Evolutionary conservation across 441 rosid genomes (phyloP), one percentile per base, ranked within the genome.

Genomic region (Populus hybrid): DNA sequence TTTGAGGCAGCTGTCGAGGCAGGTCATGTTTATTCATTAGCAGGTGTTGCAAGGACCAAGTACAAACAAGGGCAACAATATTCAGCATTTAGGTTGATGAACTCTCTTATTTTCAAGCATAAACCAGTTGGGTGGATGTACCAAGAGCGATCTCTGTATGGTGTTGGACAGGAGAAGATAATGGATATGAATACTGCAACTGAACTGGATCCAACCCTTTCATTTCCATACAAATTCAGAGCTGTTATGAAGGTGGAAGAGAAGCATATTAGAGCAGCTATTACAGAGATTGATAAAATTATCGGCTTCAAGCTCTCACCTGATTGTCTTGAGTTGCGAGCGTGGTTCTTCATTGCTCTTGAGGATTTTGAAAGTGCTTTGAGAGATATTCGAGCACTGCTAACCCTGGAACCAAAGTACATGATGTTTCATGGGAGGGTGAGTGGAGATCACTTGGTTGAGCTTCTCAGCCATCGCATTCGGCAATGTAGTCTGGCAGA

Each of bases 91-190:
- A 95, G 92, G 90, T 68, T 95, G 79, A 87, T 91, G 85, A 90
- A 89, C 77, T 92, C 99, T 3, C 80, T 97, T 54, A 85, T 97
- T 71, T 86, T 88, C 0, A 90, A 87, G 76, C 50, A 91, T 81
- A 87, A 78, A 21, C 93, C 97, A 23, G 86, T 85, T 14, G 99
- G 98, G 14, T 97, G 99, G 99, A 92, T 97, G 95, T 87, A 92
- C 83, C 99, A 95, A 80, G 98, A 97, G 84, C 83, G 98, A 79
- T 89, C 98, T 34, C 67, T 97, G 83, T 97, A 95, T 79, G 89
- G 95, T 76, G 77, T 80, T 69, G 99, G 97, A 75, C 85, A 79
- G 72, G 99, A 95, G 81, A 97, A 87, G 87, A 76, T 90, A 46
- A 80, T 83, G 78, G 99, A 97, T 88, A 78, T 93, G 84, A 89